phyloP scores from a whole-genome alignment of 179 eudicot species.

The Silene noctiflora region DNA sequence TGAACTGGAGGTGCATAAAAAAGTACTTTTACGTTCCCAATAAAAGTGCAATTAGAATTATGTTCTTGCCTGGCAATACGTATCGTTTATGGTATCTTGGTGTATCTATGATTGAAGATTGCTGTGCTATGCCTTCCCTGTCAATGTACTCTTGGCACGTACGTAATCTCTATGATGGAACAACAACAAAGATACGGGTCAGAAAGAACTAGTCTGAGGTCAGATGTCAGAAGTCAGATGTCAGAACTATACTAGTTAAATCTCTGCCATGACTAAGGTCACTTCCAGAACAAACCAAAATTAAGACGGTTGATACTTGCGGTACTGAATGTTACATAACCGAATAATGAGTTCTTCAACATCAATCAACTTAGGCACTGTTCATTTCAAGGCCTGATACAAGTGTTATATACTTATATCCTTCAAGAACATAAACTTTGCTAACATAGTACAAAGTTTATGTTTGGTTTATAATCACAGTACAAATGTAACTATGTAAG shows the following conservation, averaged over 20 bases:
- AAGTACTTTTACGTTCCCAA: not conserved
- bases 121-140: slow-evolving; percentile 73
- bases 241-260: not conserved
- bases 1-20: not conserved
- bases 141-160: slow-evolving; percentile 75
- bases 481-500: no score
- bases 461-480: no score
- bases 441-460: no score
- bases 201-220: not conserved
- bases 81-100: slow-evolving; percentile 85
- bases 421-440: no score
- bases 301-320: no score
- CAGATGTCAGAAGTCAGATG: not conserved
- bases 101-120: slow-evolving; percentile 60
- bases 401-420: no score
- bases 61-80: slow-evolving; percentile 69
- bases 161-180: slow-evolving; percentile 57
- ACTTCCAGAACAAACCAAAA: no score
- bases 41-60: not conserved
- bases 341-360: no score
- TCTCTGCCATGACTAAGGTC: no score
- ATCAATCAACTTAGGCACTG: no score
- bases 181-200: not conserved
- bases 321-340: no score
- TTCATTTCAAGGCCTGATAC: no score